These are phyloP conservation scores for Amanita muscaria DNA, from an alignment of 768 basidiomycete species.

Conservation along the genomic window DNA sequence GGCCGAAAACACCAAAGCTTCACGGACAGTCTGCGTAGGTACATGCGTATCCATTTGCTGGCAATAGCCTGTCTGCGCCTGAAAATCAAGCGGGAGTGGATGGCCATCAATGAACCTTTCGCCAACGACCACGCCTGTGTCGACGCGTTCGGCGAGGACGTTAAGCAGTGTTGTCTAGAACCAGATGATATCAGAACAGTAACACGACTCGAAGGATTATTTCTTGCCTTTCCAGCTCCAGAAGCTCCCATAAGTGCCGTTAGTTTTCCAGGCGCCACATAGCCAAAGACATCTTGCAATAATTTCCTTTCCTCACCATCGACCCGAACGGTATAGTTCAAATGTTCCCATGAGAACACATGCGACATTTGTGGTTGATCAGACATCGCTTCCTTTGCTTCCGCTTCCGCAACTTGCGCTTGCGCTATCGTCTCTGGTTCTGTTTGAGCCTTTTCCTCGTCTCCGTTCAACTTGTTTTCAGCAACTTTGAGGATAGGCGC, in stretches of 20 bases:
- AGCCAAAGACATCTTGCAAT: constrained; percentile 70
- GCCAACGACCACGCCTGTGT: constrained; percentile 40
- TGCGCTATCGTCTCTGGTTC: constrained; percentile 8
- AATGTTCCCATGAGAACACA: constrained; percentile 73
- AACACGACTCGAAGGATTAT: constrained; percentile 8
- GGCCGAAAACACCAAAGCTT: constrained; percentile 76
- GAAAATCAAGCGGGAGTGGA: constrained; percentile 45
- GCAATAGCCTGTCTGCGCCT: constrained; percentile 72
- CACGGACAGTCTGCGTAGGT: constrained; percentile 66
- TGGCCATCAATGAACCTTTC: constrained; percentile 50
- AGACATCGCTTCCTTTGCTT: constrained; percentile 24
- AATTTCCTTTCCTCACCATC: constrained; percentile 38
- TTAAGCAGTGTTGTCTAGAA: constrained; percentile 50
- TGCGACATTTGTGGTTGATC: constrained; percentile 39
- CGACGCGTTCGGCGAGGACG: constrained; percentile 43
- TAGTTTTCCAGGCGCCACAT: constrained; percentile 72
- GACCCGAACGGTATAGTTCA: constrained; percentile 59
- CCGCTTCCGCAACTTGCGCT: constrained; percentile 14
- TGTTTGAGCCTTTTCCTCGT: constrained; percentile 17
- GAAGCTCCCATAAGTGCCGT: constrained; percentile 69
- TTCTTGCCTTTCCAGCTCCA: constrained; percentile 38
- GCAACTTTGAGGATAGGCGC: constrained; percentile 20
- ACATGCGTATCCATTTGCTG: constrained; percentile 84
- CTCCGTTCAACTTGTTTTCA: constrained; percentile 24
- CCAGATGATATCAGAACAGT: not conserved